These are phyloP conservation scores for barrel medic (Medicago truncatula) DNA, from an alignment of 306 rosid species.

Conservation along the genomic window DNA sequence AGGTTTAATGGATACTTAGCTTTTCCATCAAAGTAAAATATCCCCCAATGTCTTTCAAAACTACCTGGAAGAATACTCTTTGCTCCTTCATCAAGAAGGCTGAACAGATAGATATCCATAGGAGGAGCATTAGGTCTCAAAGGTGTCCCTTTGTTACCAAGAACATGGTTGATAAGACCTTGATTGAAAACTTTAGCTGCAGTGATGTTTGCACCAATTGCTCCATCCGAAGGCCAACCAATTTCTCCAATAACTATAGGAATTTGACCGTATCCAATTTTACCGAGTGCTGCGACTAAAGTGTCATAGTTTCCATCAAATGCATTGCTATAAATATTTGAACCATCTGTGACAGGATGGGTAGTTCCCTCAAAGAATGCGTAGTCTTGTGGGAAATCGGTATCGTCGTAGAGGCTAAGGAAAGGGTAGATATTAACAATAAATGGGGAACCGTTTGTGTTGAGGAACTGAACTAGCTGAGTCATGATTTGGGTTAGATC, in stretches of 20 bases:
- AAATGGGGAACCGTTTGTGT: constrained; percentile 93
- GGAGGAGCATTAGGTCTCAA: constrained; percentile 80
- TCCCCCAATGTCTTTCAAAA: constrained; percentile 98
- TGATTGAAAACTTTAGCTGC: constrained; percentile 91
- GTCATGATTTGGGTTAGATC: constrained; percentile 78
- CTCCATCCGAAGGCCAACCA: constrained; percentile 98
- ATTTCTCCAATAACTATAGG: constrained; percentile 88
- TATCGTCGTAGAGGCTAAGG: constrained; percentile 77
- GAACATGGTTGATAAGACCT: constrained; percentile 76
- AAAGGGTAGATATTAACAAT: constrained; percentile 95
- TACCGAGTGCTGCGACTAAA: constrained; percentile 77
- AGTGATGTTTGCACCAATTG: constrained; percentile 75
- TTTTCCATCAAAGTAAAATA: constrained; percentile 89
- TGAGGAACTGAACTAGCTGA: constrained; percentile 77
- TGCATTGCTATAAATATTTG: constrained; percentile 83
- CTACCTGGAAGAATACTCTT: constrained; percentile 85
- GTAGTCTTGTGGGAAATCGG: constrained; percentile 92
- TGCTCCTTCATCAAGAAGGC: constrained; percentile 87
- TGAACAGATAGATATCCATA: constrained; percentile 75
- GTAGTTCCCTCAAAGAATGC: constrained; percentile 94
- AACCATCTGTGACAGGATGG: constrained; percentile 83
- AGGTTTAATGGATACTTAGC: constrained; percentile 85
- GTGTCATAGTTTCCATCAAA: constrained; percentile 97
- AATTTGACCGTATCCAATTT: constrained; percentile 92
- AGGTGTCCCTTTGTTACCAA: constrained; percentile 81